Conservation (phyloP, 225 moss, liverwort and hornwort genomes). For the Polytrichum formosum region DNA sequence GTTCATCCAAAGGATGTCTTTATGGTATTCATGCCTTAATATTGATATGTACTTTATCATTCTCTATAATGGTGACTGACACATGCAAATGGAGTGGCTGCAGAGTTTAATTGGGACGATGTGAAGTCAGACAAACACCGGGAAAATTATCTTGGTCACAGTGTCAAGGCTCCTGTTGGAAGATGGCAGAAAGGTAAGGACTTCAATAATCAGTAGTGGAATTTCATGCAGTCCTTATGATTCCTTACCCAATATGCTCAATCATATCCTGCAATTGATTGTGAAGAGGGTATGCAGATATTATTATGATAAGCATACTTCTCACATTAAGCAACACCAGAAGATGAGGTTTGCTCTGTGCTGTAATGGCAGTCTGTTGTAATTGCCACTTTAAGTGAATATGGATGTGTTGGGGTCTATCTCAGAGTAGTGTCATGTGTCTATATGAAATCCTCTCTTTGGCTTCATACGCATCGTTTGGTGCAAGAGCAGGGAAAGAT, state of each 20-base stretch:
- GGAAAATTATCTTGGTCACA: constrained; percentile 96
- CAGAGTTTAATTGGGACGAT: constrained; percentile 98
- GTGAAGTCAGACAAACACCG: constrained; percentile 91
- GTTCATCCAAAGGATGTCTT: constrained; percentile 6
- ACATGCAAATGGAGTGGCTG: constrained; percentile 11
- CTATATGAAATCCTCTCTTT: no score
- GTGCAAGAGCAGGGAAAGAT: constrained; percentile 72
- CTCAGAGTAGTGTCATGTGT: no score
- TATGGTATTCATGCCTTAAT: neutral
- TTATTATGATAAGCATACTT: neutral
- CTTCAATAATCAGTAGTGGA: neutral
- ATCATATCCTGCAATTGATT: neutral
- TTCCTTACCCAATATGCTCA: neutral
- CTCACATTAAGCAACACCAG: no score
- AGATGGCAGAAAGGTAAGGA: constrained; percentile 94
- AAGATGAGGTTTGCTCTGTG: neutral
- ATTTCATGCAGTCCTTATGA: no score
- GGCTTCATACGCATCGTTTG: neutral
- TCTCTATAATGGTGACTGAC: no score
- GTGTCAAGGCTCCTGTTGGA: constrained; percentile 92
- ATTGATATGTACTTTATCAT: no score
- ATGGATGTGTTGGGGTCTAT: neutral
- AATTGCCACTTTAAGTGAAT: neutral
- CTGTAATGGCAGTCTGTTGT: neutral
- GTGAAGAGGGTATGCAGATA: neutral